These are phyloP conservation scores for Beauveria rudraprayagi DNA, from an alignment of 2,329 filamentous ascomycete species.

Conservation along the genomic window DNA sequence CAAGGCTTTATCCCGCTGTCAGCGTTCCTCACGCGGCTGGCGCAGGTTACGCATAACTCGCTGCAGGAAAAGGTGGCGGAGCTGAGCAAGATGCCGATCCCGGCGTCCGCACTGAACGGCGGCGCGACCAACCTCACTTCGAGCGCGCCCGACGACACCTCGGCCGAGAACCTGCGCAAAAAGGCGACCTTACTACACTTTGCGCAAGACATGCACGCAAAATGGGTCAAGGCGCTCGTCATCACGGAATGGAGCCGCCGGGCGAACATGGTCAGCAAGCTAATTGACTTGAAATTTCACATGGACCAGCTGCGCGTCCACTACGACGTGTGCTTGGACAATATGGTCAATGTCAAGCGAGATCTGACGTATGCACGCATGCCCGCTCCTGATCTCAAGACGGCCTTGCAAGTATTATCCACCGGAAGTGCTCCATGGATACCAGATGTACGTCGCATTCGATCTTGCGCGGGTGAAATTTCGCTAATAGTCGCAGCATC, in stretches of 20 bases:
- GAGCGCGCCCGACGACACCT: constrained; percentile 44
- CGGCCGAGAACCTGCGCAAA: constrained; percentile 62
- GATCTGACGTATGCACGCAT: constrained; percentile 65
- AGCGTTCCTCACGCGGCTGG: constrained; percentile 65
- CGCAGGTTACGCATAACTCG: constrained; percentile 75
- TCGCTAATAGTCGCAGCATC: constrained; percentile 47
- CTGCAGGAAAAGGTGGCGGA: constrained; percentile 62
- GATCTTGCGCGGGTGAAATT: background rate
- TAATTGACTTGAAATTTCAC: constrained; percentile 81
- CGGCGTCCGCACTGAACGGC: constrained; percentile 42
- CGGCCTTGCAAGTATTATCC: constrained; percentile 75
- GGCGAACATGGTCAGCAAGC: constrained; percentile 68
- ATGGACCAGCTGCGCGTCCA: constrained; percentile 54
- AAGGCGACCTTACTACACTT: constrained; percentile 70
- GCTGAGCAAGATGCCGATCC: constrained; percentile 60
- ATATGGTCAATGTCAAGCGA: constrained; percentile 64
- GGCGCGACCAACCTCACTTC: constrained; percentile 32
- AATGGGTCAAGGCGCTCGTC: constrained; percentile 89
- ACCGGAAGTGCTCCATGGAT: constrained; percentile 71
- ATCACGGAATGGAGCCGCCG: constrained; percentile 84
- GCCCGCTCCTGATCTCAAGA: constrained; percentile 84
- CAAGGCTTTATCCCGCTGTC: constrained; percentile 69
- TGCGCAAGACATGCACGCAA: constrained; percentile 68
- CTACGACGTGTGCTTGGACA: constrained; percentile 53
- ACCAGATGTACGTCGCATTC: constrained; percentile 55